Evolutionary conservation across 352 stramenopile species (phyloP).

Genomic region (Pythium vanterpoolii): DNA sequence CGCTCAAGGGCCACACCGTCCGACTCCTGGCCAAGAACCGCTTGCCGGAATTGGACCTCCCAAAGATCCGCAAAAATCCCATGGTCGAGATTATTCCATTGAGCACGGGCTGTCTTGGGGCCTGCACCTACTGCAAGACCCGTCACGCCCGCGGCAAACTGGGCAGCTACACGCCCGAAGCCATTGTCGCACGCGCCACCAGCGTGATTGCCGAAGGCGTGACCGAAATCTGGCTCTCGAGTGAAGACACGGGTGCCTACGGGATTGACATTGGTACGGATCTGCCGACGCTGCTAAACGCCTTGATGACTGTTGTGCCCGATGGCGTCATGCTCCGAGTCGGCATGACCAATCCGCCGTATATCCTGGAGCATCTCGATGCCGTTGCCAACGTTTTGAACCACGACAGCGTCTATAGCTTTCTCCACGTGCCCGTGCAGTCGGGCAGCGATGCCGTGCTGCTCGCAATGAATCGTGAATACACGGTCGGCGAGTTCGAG

Average conservation of each 20-base stretch:
- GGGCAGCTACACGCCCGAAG: slow-evolving; percentile 82
- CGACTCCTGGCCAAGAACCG: slow-evolving; percentile 77
- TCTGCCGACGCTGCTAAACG: slow-evolving; percentile 61
- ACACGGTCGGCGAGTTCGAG: slow-evolving; percentile 81
- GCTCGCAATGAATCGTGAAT: slow-evolving; percentile 90
- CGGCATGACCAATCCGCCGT: slow-evolving; percentile 93
- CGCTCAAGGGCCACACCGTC: slow-evolving; percentile 88
- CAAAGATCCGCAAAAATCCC: slow-evolving; percentile 91
- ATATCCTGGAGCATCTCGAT: slow-evolving; percentile 88
- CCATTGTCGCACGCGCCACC: slow-evolving; percentile 65
- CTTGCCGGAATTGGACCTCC: slow-evolving; percentile 84
- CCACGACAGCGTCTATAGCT: slow-evolving; percentile 82
- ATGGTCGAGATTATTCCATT: slow-evolving; percentile 92
- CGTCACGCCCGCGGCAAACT: slow-evolving; percentile 89
- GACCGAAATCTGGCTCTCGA: slow-evolving; percentile 91
- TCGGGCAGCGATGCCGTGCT: slow-evolving; percentile 85
- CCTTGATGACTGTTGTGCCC: slow-evolving; percentile 63
- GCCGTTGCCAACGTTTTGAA: slow-evolving; percentile 78
- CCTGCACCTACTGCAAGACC: slow-evolving; percentile 94
- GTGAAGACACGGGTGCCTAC: slow-evolving; percentile 91
- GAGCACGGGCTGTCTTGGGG: slow-evolving; percentile 89
- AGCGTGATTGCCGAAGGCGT: slow-evolving; percentile 77
- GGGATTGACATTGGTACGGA: slow-evolving; percentile 87
- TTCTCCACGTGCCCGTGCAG: slow-evolving; percentile 92
- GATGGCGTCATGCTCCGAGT: slow-evolving; percentile 87